Base-by-base conservation (phyloP, 352 stramenopile species). In the Globisporangium paddicum region DNA sequence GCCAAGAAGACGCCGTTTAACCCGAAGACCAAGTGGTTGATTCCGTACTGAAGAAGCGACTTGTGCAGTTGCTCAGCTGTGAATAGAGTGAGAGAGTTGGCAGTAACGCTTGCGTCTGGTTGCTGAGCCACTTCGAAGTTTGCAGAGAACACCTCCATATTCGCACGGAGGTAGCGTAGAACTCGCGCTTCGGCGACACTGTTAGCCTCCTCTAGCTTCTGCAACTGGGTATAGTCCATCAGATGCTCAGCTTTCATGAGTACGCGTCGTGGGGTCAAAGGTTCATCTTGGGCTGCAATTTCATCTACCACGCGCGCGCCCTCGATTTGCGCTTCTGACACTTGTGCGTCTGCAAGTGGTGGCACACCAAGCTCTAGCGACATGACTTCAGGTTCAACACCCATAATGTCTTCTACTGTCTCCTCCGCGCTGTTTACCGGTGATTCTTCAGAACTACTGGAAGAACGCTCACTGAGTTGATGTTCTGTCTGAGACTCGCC, bases 1-100 rank as follows among this genome's bases (percentile, higher is more conserved):
- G 51, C 51, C 34, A 65, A n/a, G 34, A 65, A 65, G 4, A 65
- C 45, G 13, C 59, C 51, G 9, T 42, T 55, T 10, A 65, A 32
- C 3, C 59, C 59, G 21, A 65, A 51, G 26, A 49, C 52, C 14
- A 42, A 0, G 37, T 60, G 59, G 34, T 56, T 34, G 35, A 65
- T 42, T 21, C 53, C 49, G 26, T 65, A 66, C 18, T 66, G 35
- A 11, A 56, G 44, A 38, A 60, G 34, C 13, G 51, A 40, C 35
- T 42, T 56, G 11, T 48, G 18, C 9, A 66, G 25, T 16, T 66
- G 60, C 5, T 60, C 60, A 7, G 28, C 14, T 23, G 60, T 45
- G 28, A 60, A 55, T 14, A 51, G 45, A 11, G 45, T 7, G 19
- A 66, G 26, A 1, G 23, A n/a, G 9, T 13, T 38, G n/a, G 28